Conservation (phyloP, 2,329 filamentous ascomycete genomes). For the Chalaropsis ovoidea region DNA sequence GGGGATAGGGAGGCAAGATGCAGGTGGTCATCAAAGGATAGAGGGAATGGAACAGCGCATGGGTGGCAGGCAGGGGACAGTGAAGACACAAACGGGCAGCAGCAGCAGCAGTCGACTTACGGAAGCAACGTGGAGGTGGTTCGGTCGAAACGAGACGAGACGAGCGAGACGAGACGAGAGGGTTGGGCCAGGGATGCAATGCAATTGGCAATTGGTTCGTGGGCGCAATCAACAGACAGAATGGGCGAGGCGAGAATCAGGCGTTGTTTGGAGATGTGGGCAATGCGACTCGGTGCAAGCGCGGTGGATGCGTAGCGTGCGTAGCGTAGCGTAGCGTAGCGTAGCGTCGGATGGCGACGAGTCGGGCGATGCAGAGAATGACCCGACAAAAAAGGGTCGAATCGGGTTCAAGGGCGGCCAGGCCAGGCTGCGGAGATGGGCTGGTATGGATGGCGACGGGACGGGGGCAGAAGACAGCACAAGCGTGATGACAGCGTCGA, state of each 20-base stretch:
- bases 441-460: conserved; percentile 11
- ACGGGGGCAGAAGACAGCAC: conserved; percentile 2
- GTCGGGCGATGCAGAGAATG: background rate
- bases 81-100: background rate
- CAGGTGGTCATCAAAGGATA: background rate
- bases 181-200: background rate
- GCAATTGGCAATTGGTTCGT: background rate
- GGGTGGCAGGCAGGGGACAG: background rate
- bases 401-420: background rate
- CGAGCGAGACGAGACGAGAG: background rate
- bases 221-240: background rate
- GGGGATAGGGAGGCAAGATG: background rate
- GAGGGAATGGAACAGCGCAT: background rate
- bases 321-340: no score
- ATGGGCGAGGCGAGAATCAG: background rate
- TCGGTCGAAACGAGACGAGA: background rate
- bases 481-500: background rate
- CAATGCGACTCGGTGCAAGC: background rate
- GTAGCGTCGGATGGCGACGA: no score
- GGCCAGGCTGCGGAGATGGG: background rate
- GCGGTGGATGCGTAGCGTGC: no score
- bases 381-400: background rate
- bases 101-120: background rate
- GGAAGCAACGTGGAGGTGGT: background rate
- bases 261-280: background rate